Percentiles rank a stretch among this genome's conserved stretches.
Evolutionary conservation across 2,329 filamentous ascomycete species (phyloP).

Genomic region (Trichoderma sp.): DNA sequence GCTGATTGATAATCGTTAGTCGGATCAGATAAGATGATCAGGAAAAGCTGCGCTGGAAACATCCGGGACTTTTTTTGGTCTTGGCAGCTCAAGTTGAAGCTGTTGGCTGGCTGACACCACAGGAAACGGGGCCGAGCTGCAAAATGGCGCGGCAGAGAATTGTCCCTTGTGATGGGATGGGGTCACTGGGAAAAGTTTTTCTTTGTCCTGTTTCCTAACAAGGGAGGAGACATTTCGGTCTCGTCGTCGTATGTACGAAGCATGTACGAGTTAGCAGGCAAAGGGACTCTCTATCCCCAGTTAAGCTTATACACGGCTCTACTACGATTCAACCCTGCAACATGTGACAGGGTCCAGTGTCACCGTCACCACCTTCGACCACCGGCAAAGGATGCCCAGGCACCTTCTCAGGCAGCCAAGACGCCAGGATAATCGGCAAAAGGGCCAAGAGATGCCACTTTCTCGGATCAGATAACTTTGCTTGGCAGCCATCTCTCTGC

Average conservation of each 20-base stretch:
- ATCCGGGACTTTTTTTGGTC: neutral
- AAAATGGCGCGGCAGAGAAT: constrained; percentile 23
- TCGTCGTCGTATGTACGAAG: no score
- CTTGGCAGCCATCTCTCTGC: neutral
- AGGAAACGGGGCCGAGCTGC: neutral
- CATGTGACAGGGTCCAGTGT: no score
- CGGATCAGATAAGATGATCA: constrained; percentile 26
- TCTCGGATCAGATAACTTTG: neutral
- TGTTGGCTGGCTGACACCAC: neutral
- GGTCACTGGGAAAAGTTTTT: neutral
- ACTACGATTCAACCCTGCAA: no score
- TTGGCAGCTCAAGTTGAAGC: no score
- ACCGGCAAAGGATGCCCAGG: no score
- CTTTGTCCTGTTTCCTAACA: no score
- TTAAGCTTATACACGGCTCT: no score
- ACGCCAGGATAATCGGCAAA: neutral
- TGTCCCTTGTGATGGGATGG: constrained; percentile 10
- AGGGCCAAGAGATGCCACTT: neutral
- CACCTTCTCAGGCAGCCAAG: neutral
- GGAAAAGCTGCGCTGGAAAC: neutral
- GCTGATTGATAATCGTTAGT: constrained; percentile 25
- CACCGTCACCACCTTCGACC: no score
- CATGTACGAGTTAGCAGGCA: no score
- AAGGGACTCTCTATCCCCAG: no score
- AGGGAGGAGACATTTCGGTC: no score